phyloP scores from a whole-genome alignment of 2,329 filamentous ascomycete genomes.

The Didymella glomerata region DNA sequence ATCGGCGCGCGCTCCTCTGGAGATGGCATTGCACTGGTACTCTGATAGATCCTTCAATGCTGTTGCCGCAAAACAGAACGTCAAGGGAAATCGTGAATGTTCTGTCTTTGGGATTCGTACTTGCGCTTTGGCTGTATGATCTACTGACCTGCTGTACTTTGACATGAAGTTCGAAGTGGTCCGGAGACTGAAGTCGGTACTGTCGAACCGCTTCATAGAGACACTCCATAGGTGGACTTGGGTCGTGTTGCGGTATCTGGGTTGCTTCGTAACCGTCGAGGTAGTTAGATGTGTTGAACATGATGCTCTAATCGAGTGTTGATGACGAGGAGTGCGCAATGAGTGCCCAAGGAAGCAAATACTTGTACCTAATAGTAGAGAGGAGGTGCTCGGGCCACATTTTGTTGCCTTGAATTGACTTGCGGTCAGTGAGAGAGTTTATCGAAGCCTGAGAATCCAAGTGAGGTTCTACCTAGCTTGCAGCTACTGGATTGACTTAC shows the following conservation, averaged over 20 bases:
- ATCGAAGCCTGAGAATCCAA: fast-evolving
- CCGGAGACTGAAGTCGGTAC: slow-evolving; percentile 2
- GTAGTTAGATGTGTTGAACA: neutral
- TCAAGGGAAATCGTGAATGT: neutral
- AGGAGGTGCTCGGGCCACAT: neutral
- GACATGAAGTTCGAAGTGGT: slow-evolving; percentile 4
- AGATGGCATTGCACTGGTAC: neutral
- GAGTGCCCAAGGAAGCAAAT: too few species aligned
- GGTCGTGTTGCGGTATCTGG: neutral
- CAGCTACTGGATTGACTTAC: neutral
- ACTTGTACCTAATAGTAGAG: neutral
- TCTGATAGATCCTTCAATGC: neutral
- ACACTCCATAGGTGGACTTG: neutral
- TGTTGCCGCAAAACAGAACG: neutral
- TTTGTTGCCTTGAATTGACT: neutral
- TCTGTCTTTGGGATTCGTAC: fast-evolving
- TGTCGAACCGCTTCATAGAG: neutral
- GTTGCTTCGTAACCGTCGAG: too few species aligned
- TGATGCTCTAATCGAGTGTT: neutral
- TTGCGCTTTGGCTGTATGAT: neutral
- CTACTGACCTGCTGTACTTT: neutral
- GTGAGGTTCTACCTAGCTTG: neutral
- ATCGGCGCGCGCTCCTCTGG: neutral
- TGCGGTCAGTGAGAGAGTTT: neutral
- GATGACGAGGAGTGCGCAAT: neutral